Percentiles rank a stretch among this genome's conserved stretches.
These are phyloP conservation scores for Curvularia sp. DNA, from an alignment of 2,329 filamentous ascomycete species.

Conservation along the genomic window DNA sequence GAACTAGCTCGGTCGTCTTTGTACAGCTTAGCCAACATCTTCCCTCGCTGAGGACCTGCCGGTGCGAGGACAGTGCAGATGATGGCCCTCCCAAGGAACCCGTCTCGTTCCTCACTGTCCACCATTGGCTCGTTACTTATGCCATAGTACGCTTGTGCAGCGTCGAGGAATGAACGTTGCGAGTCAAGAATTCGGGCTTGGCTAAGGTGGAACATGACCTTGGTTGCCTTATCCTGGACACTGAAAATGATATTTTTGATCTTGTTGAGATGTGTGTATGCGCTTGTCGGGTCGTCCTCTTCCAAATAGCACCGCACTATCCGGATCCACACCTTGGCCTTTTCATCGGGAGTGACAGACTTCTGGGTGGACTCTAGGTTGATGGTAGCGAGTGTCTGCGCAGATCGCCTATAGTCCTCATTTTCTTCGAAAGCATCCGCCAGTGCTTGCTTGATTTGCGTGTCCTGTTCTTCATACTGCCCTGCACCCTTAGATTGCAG, in stretches of 20 bases:
- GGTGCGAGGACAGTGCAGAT: constrained; percentile 92
- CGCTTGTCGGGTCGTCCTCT: constrained; percentile 85
- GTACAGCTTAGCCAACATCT: constrained; percentile 82
- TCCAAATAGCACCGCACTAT: constrained; percentile 95
- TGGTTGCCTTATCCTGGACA: constrained; percentile 74
- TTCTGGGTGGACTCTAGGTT: constrained; percentile 89
- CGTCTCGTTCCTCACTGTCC: constrained; percentile 84
- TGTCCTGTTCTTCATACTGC: constrained; percentile 81
- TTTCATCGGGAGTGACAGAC: constrained; percentile 79
- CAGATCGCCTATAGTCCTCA: constrained; percentile 81
- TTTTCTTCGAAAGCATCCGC: constrained; percentile 82
- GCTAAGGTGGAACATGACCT: constrained; percentile 85
- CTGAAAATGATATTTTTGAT: constrained; percentile 90
- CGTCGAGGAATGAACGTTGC: constrained; percentile 86
- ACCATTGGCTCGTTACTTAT: constrained; percentile 80
- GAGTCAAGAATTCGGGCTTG: constrained; percentile 94
- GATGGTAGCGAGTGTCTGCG: constrained; percentile 79
- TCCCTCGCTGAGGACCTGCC: constrained; percentile 82
- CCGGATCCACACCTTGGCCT: constrained; percentile 86
- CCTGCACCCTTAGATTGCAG: constrained; percentile 72
- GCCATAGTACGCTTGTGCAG: constrained; percentile 85
- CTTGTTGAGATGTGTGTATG: constrained; percentile 89
- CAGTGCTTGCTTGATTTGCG: constrained; percentile 77
- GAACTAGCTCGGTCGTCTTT: constrained; percentile 85
- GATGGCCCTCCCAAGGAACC: constrained; percentile 84